Evolutionary conservation across 1,139 yeast species (phyloP).

Genomic region (Saccharomyces hybrid): DNA sequence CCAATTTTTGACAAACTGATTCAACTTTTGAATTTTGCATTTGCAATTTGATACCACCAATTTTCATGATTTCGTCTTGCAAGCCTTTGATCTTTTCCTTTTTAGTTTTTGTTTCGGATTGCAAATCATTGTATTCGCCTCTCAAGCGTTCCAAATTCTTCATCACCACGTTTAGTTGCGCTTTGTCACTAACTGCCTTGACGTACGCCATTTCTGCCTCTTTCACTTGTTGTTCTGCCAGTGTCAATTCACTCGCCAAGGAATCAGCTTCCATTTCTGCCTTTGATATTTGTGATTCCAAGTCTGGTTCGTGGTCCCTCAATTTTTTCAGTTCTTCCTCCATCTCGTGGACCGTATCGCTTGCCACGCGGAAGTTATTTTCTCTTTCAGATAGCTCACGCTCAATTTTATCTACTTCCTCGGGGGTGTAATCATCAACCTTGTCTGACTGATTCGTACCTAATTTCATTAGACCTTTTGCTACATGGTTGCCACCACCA

Average conservation of each 20-base stretch:
- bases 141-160: slow-evolving; percentile 17
- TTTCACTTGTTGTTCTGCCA: slow-evolving; percentile 24
- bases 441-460: slow-evolving; percentile 11
- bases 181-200: slow-evolving; percentile 24
- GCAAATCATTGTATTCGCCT: slow-evolving; percentile 35
- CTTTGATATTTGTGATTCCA: slow-evolving; percentile 58
- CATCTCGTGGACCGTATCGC: slow-evolving; percentile 52
- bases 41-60: slow-evolving; percentile 84
- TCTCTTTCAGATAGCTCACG: slow-evolving; percentile 51
- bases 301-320: slow-evolving; percentile 60
- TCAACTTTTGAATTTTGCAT: slow-evolving; percentile 78
- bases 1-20: slow-evolving; percentile 61
- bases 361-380: slow-evolving; percentile 44
- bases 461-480: slow-evolving; percentile 37
- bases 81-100: slow-evolving; percentile 52
- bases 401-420: slow-evolving; percentile 53
- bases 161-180: slow-evolving; percentile 38
- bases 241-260: slow-evolving; percentile 30
- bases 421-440: slow-evolving; percentile 37
- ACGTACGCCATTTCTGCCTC: slow-evolving; percentile 11
- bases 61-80: slow-evolving; percentile 76
- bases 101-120: slow-evolving; percentile 49
- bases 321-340: slow-evolving; percentile 50
- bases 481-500: slow-evolving; percentile 80
- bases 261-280: slow-evolving; percentile 60